These are phyloP conservation scores for Litsea cubeba DNA, from an alignment of 164 flowering plant species.

Conservation along the genomic window DNA sequence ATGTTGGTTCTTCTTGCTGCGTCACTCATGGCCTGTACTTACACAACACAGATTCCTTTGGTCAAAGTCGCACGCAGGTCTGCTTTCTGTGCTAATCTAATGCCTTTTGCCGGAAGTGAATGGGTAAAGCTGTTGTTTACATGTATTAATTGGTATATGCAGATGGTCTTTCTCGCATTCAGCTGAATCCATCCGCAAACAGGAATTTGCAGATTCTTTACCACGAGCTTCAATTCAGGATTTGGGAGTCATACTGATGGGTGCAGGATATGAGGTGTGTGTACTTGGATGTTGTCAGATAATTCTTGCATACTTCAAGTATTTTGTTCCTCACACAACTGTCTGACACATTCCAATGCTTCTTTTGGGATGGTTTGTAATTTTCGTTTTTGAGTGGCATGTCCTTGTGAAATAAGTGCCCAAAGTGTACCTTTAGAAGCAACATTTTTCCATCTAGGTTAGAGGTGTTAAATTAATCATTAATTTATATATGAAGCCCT, in stretches of 20 bases:
- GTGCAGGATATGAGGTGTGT: constrained; percentile 91
- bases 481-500: too few species aligned
- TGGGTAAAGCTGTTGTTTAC: constrained; percentile 20
- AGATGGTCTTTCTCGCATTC: constrained; percentile 81
- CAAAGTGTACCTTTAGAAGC: too few species aligned
- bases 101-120: constrained; percentile 10
- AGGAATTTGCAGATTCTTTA: constrained; percentile 66
- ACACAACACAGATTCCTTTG: constrained; percentile 92
- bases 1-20: constrained; percentile 65
- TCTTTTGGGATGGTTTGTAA: too few species aligned
- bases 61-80: constrained; percentile 97
- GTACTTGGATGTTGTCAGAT: not conserved
- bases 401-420: too few species aligned
- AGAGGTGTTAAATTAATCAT: too few species aligned
- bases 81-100: constrained; percentile 12
- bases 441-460: too few species aligned
- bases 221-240: constrained; percentile 76
- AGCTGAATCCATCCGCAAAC: constrained; percentile 65
- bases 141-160: constrained; percentile 25
- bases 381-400: too few species aligned
- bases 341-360: too few species aligned
- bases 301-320: not conserved
- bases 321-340: too few species aligned
- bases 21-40: constrained; percentile 97
- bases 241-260: constrained; percentile 84